Evolutionary conservation across 257 asterid genomes (phyloP), one percentile per base, ranked within the genome.

Genomic region (Rubia yunnanensis): DNA sequence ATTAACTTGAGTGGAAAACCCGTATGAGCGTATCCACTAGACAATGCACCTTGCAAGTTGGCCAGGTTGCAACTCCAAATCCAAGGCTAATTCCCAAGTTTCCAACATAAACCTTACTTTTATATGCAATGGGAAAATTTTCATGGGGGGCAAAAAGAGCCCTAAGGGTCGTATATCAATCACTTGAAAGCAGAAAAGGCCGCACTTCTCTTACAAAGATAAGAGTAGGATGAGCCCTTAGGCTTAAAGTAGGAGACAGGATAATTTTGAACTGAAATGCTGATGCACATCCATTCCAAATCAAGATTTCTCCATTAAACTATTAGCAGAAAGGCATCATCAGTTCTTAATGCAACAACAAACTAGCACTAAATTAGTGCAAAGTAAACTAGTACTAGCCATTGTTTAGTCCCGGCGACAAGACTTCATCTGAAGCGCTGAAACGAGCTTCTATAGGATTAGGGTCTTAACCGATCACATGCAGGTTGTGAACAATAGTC

Each of bases 1-100:
- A 36, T 36, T n/a, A 32, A 8, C 23, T 49, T 24, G 41, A 62
- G 66, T 62, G 66, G 66, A 62, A 62, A 62, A 7, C 17, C 44
- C 10, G 23, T n/a, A 39, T 62, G 66, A 36, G 44, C 10, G 44
- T 8, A 36, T 36, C 68, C 68, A 63, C 68, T 63, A 63, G 20
- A 27, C n/a, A 15, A 26, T 63, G 57, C 50, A 63, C 57, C 27
- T 17, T 14, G 10, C 68, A 63, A 41, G 68, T 63, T 39, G 68
- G 64, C 46, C 46, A 60, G 31, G 26, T 60, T 60, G 32, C 13
- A 22, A 59, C 24, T 59, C 20, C 26, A 30, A 58, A 14, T 58
- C 64, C 64, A 58, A 17, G 64, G n/a, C n/a, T n/a, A n/a, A n/a
- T n/a, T n/a, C n/a, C n/a, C 56, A 10, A 63, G 26, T 26, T 63